These are phyloP conservation scores for Sporothrix pseudoabietina DNA, from an alignment of 2,329 filamentous ascomycete genomes.

Conservation along the genomic window DNA sequence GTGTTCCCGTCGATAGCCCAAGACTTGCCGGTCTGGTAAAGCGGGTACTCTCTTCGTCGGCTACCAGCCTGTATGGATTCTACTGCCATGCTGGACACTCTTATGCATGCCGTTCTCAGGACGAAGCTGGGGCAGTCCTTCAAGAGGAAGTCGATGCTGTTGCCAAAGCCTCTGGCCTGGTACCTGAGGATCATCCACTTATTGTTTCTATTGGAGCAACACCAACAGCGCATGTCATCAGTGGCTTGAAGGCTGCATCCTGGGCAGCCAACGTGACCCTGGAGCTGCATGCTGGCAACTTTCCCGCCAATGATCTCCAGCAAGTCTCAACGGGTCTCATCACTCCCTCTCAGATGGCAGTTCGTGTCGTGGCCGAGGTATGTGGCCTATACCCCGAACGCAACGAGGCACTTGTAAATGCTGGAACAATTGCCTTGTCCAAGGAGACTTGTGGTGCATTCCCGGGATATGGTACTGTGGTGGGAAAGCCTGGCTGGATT, in stretches of 20 bases:
- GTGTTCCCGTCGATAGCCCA: not conserved
- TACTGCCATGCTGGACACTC: not conserved
- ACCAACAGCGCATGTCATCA: not conserved
- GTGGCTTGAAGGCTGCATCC: not conserved
- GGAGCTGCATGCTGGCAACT: not conserved
- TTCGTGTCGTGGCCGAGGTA: conserved; percentile 62
- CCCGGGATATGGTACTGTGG: not conserved
- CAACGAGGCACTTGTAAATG: conserved; percentile 68
- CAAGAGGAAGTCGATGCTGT: not conserved
- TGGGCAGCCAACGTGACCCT: not conserved
- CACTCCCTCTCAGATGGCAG: not conserved
- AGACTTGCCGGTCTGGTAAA: not conserved
- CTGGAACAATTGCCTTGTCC: conserved; percentile 67
- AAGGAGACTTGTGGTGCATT: not conserved
- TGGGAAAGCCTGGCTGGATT: not conserved
- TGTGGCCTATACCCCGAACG: conserved; percentile 66
- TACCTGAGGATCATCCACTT: not conserved
- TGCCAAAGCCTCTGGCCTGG: not conserved
- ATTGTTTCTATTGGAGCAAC: not conserved
- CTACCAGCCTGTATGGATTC: not conserved
- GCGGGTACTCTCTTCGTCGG: not conserved
- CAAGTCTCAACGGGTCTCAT: not conserved
- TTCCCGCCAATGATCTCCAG: not conserved
- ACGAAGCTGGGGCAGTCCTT: not conserved
- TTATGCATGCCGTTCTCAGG: not conserved